Evolutionary conservation across 148 eudicot species (phyloP).

Genomic region (Camellia lanceoleosa): DNA sequence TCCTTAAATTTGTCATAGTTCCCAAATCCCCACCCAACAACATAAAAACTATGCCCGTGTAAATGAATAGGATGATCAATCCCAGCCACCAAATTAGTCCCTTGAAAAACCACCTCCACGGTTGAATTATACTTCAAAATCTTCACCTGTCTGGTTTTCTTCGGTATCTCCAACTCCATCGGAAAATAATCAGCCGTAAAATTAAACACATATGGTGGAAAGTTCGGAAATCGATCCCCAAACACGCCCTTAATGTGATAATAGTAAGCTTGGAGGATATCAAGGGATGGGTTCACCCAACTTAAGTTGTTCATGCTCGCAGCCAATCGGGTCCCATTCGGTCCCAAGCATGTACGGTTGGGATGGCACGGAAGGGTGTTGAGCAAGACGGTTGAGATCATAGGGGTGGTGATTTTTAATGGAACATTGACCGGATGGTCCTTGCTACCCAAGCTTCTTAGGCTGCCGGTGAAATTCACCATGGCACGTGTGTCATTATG

Average conservation of each 20-base stretch:
- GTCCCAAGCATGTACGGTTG: conserved; percentile 26
- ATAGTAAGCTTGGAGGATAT: conserved; percentile 38
- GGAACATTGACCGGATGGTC: background rate
- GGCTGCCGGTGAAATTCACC: conserved; percentile 1
- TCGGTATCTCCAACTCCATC: conserved; percentile 12
- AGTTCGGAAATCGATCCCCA: conserved; percentile 17
- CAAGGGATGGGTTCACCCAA: conserved; percentile 20
- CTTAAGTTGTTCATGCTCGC: conserved; percentile 31
- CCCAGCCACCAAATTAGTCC: conserved; percentile 28
- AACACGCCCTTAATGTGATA: conserved; percentile 28
- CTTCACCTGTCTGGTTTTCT: conserved; percentile 21
- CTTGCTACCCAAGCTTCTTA: conserved; percentile 10
- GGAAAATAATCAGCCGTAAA: conserved; percentile 25
- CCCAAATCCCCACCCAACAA: conserved; percentile 40
- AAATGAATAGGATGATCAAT: conserved; percentile 51
- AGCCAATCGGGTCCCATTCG: conserved; percentile 25
- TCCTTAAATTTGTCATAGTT: conserved; percentile 33
- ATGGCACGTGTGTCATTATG: background rate
- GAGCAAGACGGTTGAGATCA: conserved; percentile 6
- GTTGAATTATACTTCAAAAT: conserved; percentile 24
- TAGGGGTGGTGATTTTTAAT: background rate
- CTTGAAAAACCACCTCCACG: conserved; percentile 40
- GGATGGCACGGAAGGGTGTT: conserved; percentile 27
- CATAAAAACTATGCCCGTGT: conserved; percentile 35
- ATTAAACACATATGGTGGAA: conserved; percentile 29